Evolutionary conservation across 495 filamentous ascomycete genomes (phyloP).

Genomic region (Hyaloscypha finlandica): DNA sequence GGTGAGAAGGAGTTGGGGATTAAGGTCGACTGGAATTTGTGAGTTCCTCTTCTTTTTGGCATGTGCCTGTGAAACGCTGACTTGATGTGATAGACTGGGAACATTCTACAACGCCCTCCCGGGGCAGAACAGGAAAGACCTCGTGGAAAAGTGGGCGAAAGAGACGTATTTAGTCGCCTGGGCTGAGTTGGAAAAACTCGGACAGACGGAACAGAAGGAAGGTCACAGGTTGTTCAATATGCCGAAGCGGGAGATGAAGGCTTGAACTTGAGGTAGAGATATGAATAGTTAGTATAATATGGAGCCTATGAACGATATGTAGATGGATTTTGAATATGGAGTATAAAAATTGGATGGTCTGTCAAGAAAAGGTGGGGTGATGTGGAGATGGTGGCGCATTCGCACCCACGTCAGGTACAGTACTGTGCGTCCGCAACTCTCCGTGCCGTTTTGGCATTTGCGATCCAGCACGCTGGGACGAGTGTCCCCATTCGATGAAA

Average conservation of each 20-base stretch:
- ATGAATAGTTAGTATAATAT: neutral
- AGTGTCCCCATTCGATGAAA: no score
- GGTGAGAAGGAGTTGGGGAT: slow-evolving; percentile 66
- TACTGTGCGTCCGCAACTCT: no score
- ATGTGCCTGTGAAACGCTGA: neutral
- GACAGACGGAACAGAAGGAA: slow-evolving; percentile 39
- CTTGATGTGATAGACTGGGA: slow-evolving; percentile 55
- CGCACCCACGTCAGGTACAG: no score
- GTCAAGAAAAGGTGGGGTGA: no score
- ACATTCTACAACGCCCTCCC: slow-evolving; percentile 72
- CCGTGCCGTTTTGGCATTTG: no score
- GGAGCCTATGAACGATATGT: neutral
- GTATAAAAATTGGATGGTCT: no score
- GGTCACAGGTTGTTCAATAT: slow-evolving; percentile 35
- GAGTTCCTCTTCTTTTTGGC: slow-evolving; percentile 42
- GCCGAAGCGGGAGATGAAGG: slow-evolving; percentile 41
- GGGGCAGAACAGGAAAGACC: slow-evolving; percentile 57
- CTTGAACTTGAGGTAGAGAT: slow-evolving; percentile 24
- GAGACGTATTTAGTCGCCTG: slow-evolving; percentile 67
- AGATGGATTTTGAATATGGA: neutral
- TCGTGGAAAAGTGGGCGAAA: slow-evolving; percentile 71
- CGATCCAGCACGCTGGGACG: no score
- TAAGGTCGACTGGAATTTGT: slow-evolving; percentile 68
- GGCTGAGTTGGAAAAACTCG: slow-evolving; percentile 57
- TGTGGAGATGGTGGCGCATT: no score